Percentiles rank a stretch among this genome's conserved stretches.
Conservation (phyloP, 2,329 filamentous ascomycete genomes). For the Diplodia intermedia region DNA sequence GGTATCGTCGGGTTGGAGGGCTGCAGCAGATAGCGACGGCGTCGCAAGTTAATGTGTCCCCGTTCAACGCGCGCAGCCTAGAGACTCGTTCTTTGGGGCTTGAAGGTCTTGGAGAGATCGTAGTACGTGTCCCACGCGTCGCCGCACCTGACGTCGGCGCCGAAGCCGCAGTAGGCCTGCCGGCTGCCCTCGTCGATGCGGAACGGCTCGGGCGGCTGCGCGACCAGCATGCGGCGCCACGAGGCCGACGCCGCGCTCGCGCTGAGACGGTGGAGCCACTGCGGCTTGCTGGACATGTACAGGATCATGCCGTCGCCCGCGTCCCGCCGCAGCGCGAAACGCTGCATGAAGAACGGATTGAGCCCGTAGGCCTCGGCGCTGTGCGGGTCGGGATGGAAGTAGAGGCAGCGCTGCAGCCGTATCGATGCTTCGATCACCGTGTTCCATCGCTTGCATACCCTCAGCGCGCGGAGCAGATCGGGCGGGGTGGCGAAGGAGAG, state of each 20-base stretch:
- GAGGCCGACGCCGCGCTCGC: background rate
- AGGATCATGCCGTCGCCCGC: background rate
- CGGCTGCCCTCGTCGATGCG: background rate
- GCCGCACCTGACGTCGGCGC: background rate
- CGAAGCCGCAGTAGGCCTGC: background rate
- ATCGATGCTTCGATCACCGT: background rate
- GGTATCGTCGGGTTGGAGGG: background rate
- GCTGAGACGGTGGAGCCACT: background rate
- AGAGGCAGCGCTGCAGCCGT: slow-evolving; percentile 20
- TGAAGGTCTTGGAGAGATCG: background rate
- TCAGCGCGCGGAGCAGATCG: background rate
- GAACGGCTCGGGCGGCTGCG: slow-evolving; percentile 23
- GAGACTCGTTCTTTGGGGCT: too few species aligned
- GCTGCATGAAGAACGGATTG: slow-evolving; percentile 19
- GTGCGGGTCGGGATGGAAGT: background rate
- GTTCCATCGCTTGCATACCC: slow-evolving; percentile 5
- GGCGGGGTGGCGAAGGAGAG: background rate
- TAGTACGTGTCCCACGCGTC: background rate
- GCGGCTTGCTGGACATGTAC: background rate
- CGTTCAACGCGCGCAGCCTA: too few species aligned
- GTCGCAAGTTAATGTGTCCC: too few species aligned
- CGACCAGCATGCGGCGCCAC: slow-evolving; percentile 16
- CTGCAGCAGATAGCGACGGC: too few species aligned
- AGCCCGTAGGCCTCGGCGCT: slow-evolving; percentile 8
- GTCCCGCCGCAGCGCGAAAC: slow-evolving; percentile 4